Percentiles rank a stretch among this genome's conserved stretches.
Conservation (phyloP, 495 filamentous ascomycete genomes). For the Penicillium paradoxum region DNA sequence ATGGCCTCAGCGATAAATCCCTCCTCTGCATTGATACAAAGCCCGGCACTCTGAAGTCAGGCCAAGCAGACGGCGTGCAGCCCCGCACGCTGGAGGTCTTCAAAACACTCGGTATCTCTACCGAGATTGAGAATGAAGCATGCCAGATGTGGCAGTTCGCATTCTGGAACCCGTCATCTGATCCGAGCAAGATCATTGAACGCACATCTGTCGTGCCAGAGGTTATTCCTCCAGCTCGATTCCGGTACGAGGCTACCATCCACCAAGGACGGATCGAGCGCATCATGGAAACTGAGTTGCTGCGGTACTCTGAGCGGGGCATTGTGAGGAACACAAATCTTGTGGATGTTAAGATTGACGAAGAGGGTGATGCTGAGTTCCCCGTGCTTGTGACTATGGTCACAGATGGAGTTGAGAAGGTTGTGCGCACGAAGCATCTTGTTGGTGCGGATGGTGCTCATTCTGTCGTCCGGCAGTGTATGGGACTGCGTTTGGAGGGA, state of each 20-base stretch:
- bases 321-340: conserved; percentile 6
- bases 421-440: conserved; percentile 21
- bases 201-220: conserved; percentile 28
- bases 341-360: conserved; percentile 5
- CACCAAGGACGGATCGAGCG: conserved; percentile 28
- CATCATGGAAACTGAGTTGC: conserved; percentile 23
- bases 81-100: conserved; percentile 57
- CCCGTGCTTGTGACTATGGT: conserved; percentile 1
- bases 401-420: not conserved
- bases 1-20: conserved; percentile 23
- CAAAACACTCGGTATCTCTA: conserved; percentile 61
- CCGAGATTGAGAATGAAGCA: conserved; percentile 49
- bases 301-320: conserved; percentile 12
- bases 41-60: conserved; percentile 22
- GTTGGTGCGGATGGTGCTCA: conserved; percentile 34
- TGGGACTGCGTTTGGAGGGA: conserved; percentile 47
- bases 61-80: conserved; percentile 54
- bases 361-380: not conserved
- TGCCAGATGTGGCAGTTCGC: conserved; percentile 43
- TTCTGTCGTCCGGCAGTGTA: conserved; percentile 12
- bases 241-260: conserved; percentile 29
- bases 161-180: conserved; percentile 20
- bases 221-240: conserved; percentile 25
- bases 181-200: conserved; percentile 29
- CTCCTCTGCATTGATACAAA: conserved; percentile 33